These are phyloP conservation scores for Suhomyces faveliae DNA, from an alignment of 805 yeast genomes.

Conservation along the genomic window DNA sequence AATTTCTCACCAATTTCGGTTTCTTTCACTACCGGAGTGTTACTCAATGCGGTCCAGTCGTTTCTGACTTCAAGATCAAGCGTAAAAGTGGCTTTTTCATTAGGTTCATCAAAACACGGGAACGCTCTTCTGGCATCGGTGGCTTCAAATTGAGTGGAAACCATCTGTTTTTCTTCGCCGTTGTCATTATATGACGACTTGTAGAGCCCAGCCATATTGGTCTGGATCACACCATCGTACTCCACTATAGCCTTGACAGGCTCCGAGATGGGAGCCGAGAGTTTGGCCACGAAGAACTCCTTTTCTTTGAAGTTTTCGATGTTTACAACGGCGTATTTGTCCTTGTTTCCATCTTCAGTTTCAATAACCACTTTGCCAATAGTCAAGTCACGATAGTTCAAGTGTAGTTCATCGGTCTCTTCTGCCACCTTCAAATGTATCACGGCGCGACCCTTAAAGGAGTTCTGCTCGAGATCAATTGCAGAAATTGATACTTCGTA, in stretches of 20 bases:
- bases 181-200: constrained; percentile 43
- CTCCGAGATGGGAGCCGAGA: constrained; percentile 31
- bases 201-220: constrained; percentile 59
- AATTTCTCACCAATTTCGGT: constrained; percentile 12
- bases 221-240: constrained; percentile 47
- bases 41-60: constrained; percentile 43
- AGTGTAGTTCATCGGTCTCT: constrained; percentile 43
- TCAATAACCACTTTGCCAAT: constrained; percentile 13
- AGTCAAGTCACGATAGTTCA: constrained; percentile 48
- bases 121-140: constrained; percentile 59
- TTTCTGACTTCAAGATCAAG: constrained; percentile 38
- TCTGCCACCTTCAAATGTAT: constrained; percentile 47
- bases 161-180: constrained; percentile 38
- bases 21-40: constrained; percentile 43
- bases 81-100: constrained; percentile 53
- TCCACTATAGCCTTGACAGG: constrained; percentile 26
- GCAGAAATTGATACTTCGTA: constrained; percentile 63
- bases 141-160: constrained; percentile 58
- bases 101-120: constrained; percentile 60
- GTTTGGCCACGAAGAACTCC: constrained; percentile 63
- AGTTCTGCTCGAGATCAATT: constrained; percentile 51
- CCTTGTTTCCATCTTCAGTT: not conserved
- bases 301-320: constrained; percentile 44
- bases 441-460: constrained; percentile 47
- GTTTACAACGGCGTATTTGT: constrained; percentile 19